phyloP scores from a whole-genome alignment of 768 basidiomycete species.

The Thelephora ganbajun region DNA sequence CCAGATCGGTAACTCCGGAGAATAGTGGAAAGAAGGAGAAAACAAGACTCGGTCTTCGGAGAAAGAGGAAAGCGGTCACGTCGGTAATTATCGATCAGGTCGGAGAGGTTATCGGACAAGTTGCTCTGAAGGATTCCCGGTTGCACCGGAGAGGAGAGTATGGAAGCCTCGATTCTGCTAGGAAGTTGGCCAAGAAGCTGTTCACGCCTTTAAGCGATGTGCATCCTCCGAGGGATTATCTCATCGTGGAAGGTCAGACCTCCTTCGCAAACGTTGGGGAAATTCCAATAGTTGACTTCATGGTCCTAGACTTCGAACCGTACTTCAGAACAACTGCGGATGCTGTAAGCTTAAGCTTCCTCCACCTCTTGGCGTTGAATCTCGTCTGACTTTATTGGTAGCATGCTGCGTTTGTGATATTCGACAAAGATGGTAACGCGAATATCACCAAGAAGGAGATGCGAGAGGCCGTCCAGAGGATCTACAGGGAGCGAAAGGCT shows the following conservation, averaged over 20 bases:
- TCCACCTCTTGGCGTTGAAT: background rate
- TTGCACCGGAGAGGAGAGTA: slow-evolving; percentile 41
- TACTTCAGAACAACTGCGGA: slow-evolving; percentile 63
- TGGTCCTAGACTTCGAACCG: slow-evolving; percentile 53
- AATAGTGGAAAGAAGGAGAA: background rate
- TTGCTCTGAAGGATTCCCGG: slow-evolving; percentile 53
- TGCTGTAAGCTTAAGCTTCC: slow-evolving; percentile 32
- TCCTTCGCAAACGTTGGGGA: background rate
- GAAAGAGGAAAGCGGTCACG: slow-evolving; percentile 34
- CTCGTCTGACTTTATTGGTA: slow-evolving; percentile 12
- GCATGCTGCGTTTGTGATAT: slow-evolving; percentile 56
- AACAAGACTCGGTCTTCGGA: background rate
- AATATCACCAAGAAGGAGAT: slow-evolving; percentile 69
- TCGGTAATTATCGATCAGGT: slow-evolving; percentile 61
- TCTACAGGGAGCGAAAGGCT: slow-evolving; percentile 66
- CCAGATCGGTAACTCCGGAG: slow-evolving; percentile 1
- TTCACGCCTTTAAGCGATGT: slow-evolving; percentile 49
- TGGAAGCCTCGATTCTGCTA: slow-evolving; percentile 47
- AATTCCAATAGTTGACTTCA: slow-evolving; percentile 1
- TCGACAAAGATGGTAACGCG: slow-evolving; percentile 76
- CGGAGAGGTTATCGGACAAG: slow-evolving; percentile 53
- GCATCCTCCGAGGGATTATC: slow-evolving; percentile 42
- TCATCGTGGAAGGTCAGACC: slow-evolving; percentile 49
- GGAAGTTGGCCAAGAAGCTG: slow-evolving; percentile 53
- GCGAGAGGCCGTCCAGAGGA: slow-evolving; percentile 70